Conservation (phyloP, 1,139 yeast species). For the Pneumocystis carinii region DNA sequence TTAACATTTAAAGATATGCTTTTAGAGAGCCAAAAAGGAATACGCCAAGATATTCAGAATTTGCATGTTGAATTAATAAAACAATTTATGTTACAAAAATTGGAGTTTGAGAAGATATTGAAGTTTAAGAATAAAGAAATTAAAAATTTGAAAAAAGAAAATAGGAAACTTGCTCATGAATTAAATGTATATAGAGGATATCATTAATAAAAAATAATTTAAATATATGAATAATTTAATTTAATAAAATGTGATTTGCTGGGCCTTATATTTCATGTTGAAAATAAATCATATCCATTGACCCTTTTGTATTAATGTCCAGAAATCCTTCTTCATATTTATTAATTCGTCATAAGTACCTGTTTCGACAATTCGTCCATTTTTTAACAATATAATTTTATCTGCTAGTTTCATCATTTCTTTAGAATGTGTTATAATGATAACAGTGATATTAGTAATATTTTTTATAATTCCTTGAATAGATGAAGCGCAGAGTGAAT, state of each 20-base stretch:
- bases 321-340: slow-evolving; percentile 1
- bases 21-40: not conserved
- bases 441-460: slow-evolving; percentile 50
- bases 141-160: not conserved
- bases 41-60: not conserved
- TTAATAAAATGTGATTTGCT: not conserved
- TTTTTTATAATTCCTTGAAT: slow-evolving; percentile 34
- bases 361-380: slow-evolving; percentile 16
- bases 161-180: not conserved
- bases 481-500: slow-evolving; percentile 47
- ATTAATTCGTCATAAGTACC: slow-evolving; percentile 16
- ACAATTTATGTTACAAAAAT: not conserved
- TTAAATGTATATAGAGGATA: not conserved
- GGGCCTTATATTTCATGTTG: not conserved
- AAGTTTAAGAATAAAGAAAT: not conserved
- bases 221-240: not conserved
- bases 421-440: slow-evolving; percentile 75
- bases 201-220: not conserved
- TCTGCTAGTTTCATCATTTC: slow-evolving; percentile 45
- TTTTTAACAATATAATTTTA: slow-evolving; percentile 18
- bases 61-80: not conserved
- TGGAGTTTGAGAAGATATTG: not conserved
- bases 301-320: slow-evolving; percentile 1
- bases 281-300: not conserved
- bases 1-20: not conserved